Evolutionary conservation across 2,329 filamentous ascomycete genomes (phyloP).

Genomic region (Aspergillaceae sp.): DNA sequence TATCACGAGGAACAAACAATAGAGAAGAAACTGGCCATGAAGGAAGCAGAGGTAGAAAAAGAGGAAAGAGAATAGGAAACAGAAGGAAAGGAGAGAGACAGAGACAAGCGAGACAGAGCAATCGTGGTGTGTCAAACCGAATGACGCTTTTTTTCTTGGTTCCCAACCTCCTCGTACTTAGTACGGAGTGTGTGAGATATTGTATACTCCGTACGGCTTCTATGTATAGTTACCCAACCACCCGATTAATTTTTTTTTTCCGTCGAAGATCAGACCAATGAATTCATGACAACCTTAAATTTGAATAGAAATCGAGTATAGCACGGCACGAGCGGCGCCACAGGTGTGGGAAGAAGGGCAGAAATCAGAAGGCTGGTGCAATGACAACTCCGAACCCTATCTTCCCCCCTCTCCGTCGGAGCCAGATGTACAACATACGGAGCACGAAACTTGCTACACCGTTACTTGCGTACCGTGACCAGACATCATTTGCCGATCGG

Average conservation of each 20-base stretch:
- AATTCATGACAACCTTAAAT: no score
- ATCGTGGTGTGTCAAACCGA: neutral
- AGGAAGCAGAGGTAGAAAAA: neutral
- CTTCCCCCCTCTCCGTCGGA: no score
- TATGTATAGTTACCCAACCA: conserved; percentile 23
- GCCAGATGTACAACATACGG: no score
- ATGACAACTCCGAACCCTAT: no score
- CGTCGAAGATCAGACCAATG: no score
- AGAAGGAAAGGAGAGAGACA: conserved; percentile 2
- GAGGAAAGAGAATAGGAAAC: conserved; percentile 10
- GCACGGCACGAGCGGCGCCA: no score
- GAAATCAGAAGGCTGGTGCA: neutral
- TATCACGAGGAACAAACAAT: neutral
- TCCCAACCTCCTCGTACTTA: conserved; percentile 23
- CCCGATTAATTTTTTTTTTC: conserved; percentile 14
- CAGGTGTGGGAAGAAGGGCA: neutral
- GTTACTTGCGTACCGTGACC: no score
- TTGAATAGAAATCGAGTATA: no score
- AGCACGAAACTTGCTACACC: no score
- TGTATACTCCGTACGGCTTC: neutral
- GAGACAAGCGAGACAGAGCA: conserved; percentile 7
- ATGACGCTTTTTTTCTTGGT: neutral
- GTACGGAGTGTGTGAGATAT: neutral
- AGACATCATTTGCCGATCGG: no score
- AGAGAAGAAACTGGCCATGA: neutral